Base-by-base conservation (phyloP, 2,329 filamentous ascomycete genomes). In the Fusarium staphyleae region DNA sequence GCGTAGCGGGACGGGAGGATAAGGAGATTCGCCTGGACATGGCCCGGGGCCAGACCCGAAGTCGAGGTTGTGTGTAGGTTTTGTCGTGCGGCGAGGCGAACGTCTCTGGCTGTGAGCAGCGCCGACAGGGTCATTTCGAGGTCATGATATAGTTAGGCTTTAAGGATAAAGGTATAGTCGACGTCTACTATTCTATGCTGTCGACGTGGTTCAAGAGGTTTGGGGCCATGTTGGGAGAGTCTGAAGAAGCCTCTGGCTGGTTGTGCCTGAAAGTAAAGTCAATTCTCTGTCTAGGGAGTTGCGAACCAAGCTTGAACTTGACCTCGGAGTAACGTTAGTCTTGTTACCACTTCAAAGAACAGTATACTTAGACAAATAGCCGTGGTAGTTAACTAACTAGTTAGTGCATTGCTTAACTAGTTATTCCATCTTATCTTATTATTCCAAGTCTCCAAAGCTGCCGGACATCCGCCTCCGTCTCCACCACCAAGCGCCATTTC, bases 11-110 rank as follows among this genome's bases (percentile, higher is more conserved):
- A 79, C 0, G 84, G 84, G 1, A 88, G 74, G 10, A 87, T 75
- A 32, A 88, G 77, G 30, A 88, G 74, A 61, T 88, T 88, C 32
- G 84, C 84, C 74, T 87, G 85, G 12, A 87, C 71, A 62, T 81
- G 78, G 11, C 75, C 76, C 0, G 81, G 80, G 3, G 84, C 81
- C 2, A 85, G 71, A 11, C 84, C 82, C 1, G 82, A 77, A 1
- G 84, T 87, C 15, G 73, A 71, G 28, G 69, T 70, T 36, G 71
- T 74, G 30, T 78, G 67, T 13, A 62, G 60, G 57, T 75, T 75
- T 36, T 66, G 64, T 52, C 75, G 78, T 62, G 75, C 76, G 33
- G 72, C 77, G 26, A 77, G 74, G 50, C 76, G 79, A 61, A 75
- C 74, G 26, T 75, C 67, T 16, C 68, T 65, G 8, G 75, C 73